phyloP scores from a whole-genome alignment of 495 filamentous ascomycete genomes.

The Penicillium arizonense region DNA sequence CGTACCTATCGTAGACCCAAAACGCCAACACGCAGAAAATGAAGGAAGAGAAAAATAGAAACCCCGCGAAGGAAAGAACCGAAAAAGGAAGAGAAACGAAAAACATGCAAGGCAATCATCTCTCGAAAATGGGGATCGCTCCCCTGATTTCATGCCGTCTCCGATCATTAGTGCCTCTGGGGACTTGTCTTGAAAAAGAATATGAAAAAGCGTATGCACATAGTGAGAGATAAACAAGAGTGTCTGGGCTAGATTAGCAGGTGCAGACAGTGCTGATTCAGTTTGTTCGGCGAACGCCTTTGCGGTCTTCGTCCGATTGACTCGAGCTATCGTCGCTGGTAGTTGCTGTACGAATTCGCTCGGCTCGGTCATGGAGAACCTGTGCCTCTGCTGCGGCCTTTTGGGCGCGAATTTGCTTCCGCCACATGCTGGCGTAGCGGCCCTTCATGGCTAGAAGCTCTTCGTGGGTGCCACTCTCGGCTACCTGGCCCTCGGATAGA shows the following conservation, averaged over 20 bases:
- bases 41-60: conserved; percentile 5
- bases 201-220: conserved; percentile 23
- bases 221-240: conserved; percentile 24
- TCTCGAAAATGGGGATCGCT: background rate
- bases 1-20: conserved; percentile 27
- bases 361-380: conserved; percentile 49
- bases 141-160: conserved; percentile 4
- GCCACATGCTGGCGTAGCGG: conserved; percentile 91
- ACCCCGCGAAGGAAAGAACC: conserved; percentile 1
- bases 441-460: conserved; percentile 76
- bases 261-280: conserved; percentile 10
- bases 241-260: conserved; percentile 8
- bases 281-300: conserved; percentile 28
- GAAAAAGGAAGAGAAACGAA: conserved; percentile 4
- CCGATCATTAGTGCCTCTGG: conserved; percentile 14
- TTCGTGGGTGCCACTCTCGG: conserved; percentile 83
- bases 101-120: conserved; percentile 6
- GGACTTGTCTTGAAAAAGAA: conserved; percentile 13
- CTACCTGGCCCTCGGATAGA: conserved; percentile 79
- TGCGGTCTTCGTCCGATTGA: conserved; percentile 51
- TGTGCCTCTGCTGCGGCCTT: conserved; percentile 73
- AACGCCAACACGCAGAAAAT: conserved; percentile 18
- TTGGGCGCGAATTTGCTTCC: conserved; percentile 89
- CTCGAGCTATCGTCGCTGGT: conserved; percentile 52
- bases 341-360: conserved; percentile 45